These are phyloP conservation scores for Candida taoyuanica DNA, from an alignment of 805 yeast species.

Conservation along the genomic window DNA sequence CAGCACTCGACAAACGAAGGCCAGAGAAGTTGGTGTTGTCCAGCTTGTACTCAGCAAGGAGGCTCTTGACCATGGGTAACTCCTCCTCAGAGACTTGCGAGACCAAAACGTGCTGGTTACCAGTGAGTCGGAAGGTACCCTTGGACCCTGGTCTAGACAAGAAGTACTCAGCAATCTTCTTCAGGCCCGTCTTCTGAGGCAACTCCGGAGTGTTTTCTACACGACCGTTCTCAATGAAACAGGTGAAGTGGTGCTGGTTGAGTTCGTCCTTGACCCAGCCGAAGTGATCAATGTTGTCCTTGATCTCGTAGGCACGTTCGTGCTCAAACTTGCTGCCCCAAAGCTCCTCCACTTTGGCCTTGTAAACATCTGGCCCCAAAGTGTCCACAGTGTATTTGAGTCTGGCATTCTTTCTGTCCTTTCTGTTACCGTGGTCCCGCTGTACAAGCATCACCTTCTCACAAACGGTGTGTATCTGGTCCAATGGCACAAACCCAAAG, in stretches of 20 bases:
- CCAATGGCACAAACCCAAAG: conserved; percentile 70
- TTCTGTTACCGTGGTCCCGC: conserved; percentile 92
- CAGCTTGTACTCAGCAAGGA: conserved; percentile 69
- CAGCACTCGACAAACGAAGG: conserved; percentile 84
- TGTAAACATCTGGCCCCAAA: conserved; percentile 82
- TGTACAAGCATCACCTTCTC: conserved; percentile 92
- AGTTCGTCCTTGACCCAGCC: conserved; percentile 91
- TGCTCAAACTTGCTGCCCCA: conserved; percentile 73
- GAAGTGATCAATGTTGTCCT: conserved; percentile 83
- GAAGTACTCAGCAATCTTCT: conserved; percentile 70
- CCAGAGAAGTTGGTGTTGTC: conserved; percentile 83
- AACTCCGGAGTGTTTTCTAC: conserved; percentile 87
- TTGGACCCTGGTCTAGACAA: conserved; percentile 41
- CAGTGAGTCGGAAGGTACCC: conserved; percentile 90
- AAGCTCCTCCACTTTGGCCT: conserved; percentile 73
- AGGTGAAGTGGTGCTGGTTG: conserved; percentile 85
- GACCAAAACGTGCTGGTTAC: conserved; percentile 87
- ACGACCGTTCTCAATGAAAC: conserved; percentile 94
- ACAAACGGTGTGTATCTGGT: conserved; percentile 70
- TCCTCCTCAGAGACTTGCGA: conserved; percentile 70
- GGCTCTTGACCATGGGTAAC: conserved; percentile 52
- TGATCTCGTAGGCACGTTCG: conserved; percentile 69
- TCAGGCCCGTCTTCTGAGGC: conserved; percentile 86
- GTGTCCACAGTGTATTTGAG: conserved; percentile 95
- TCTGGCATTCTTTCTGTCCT: conserved; percentile 95